Evolutionary conservation across 1,284 basidiomycete genomes (phyloP), one percentile per base, ranked within the genome.

Genomic region (Rhodotorula sp.): DNA sequence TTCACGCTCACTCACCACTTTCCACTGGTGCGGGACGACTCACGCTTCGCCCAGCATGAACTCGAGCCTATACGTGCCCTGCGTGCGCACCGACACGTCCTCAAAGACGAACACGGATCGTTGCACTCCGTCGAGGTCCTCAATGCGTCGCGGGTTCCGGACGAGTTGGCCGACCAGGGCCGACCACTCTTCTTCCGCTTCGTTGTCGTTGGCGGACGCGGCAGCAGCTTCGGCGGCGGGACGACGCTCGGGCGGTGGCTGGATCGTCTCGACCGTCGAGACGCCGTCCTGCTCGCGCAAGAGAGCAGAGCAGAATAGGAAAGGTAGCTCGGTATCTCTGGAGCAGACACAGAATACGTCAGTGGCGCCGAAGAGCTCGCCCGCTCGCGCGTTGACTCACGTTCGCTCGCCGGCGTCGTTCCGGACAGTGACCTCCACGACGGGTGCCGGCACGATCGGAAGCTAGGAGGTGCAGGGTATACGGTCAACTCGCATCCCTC

Each of bases 21-120:
- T 34, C 64, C 8, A 48, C 6, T 23, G 5, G 5, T 34, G 4
- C 4, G 1, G 26, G 23, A 14, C n/a, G 39, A 86, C 89, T 85
- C 82, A 90, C 93, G 88, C 87, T 76, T 90, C 89, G 75, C 92
- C 84, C 59, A 95, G 84, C 23, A 86, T 88, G 65, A 94, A 86
- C 63, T 88, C 87, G 59, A 96, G 84, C 76, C 88, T 86, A 82
- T 90, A 96, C 21, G 85, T 86, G 21, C 93, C 93, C 46, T 86
- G 84, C 83, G 86, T 87, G 20, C 91, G 86, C 67, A 96, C 87
- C 79, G 91, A 91, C 76, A 92, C 90, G 80, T 96, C 93, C 14
- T 93, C 89, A 79, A 95, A 96, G 64, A 93, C 83, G 79, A 96
- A 94, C 81, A 91, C 94, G 49, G 91, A 84, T 14, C 91, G 91